These are phyloP conservation scores for Epichloe glyceriae DNA, from an alignment of 2,329 filamentous ascomycete genomes.

Conservation along the genomic window DNA sequence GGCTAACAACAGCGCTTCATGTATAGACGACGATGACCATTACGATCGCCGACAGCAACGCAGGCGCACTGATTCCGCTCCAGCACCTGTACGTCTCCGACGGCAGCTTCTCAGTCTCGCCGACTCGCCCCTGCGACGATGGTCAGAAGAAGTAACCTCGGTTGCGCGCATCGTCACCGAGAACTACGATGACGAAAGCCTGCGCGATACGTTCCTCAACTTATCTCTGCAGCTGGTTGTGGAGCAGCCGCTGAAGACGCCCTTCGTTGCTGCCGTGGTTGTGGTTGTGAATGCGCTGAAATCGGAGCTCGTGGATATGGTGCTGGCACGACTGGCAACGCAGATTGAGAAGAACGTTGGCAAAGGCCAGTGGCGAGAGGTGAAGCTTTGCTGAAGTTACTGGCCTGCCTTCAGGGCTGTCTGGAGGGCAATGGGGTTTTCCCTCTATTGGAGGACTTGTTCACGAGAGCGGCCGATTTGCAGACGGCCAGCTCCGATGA, in stretches of 20 bases:
- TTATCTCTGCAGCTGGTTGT: constrained; percentile 63
- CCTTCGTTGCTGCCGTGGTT: constrained; percentile 76
- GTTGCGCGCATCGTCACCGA: constrained; percentile 69
- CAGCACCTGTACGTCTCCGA: constrained; percentile 57
- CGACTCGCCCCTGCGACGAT: constrained; percentile 65
- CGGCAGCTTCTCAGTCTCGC: constrained; percentile 70
- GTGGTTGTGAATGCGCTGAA: constrained; percentile 68
- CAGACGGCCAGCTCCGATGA: constrained; percentile 91
- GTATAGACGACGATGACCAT: constrained; percentile 58
- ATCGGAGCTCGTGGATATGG: constrained; percentile 57
- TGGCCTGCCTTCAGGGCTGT: constrained; percentile 72
- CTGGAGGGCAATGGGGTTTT: constrained; percentile 79
- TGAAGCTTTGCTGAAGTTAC: constrained; percentile 84
- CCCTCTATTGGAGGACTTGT: constrained; percentile 76
- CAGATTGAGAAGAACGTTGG: constrained; percentile 55
- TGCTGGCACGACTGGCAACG: constrained; percentile 50
- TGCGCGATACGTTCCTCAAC: constrained; percentile 60
- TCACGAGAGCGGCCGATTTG: constrained; percentile 77
- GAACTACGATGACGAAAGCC: constrained; percentile 72
- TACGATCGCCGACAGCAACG: constrained; percentile 62
- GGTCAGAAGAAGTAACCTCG: constrained; percentile 63
- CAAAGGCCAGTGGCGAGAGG: constrained; percentile 71
- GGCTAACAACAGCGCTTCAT: constrained; percentile 2
- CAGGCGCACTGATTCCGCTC: constrained; percentile 57
- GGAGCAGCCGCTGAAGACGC: constrained; percentile 96